A percentile compares a stretch with the other conserved stretches of the same genome.
Conservation (phyloP, 768 basidiomycete genomes). For the Lepiota venenata region DNA sequence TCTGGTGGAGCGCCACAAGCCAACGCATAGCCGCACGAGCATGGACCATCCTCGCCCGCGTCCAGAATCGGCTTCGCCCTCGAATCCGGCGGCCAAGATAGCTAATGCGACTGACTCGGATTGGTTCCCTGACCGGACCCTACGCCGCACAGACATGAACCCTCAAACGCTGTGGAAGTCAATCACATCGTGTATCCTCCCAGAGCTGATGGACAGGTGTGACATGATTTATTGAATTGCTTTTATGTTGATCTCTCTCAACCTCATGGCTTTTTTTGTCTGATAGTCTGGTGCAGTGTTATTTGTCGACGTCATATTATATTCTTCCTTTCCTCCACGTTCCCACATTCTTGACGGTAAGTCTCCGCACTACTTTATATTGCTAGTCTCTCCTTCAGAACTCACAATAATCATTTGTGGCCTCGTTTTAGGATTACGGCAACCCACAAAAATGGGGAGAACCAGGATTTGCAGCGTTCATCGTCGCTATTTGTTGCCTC, state of each 20-base stretch:
- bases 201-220: conserved; percentile 93
- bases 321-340: conserved; percentile 91
- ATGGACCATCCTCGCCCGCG: conserved; percentile 7
- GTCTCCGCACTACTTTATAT: conserved; percentile 20
- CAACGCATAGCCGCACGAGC: conserved; percentile 26
- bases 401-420: conserved; percentile 5
- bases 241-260: conserved; percentile 9
- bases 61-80: neutral
- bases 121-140: conserved; percentile 85
- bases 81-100: conserved; percentile 24
- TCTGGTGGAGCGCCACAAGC: conserved; percentile 67
- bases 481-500: conserved; percentile 89
- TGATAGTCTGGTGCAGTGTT: conserved; percentile 72
- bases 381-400: conserved; percentile 3
- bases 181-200: conserved; percentile 81
- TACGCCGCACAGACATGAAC: conserved; percentile 72
- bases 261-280: conserved; percentile 14
- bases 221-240: conserved; percentile 15
- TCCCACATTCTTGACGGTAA: conserved; percentile 78
- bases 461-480: conserved; percentile 91
- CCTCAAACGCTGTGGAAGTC: conserved; percentile 86
- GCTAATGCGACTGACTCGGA: conserved; percentile 37
- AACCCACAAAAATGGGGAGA: conserved; percentile 95
- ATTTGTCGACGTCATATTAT: conserved; percentile 91
- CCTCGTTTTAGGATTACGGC: conserved; percentile 70